Evolutionary conservation across 2,329 filamentous ascomycete genomes (phyloP), one percentile per base, ranked within the genome.

Genomic region (Calonectria pseudoreteaudii): DNA sequence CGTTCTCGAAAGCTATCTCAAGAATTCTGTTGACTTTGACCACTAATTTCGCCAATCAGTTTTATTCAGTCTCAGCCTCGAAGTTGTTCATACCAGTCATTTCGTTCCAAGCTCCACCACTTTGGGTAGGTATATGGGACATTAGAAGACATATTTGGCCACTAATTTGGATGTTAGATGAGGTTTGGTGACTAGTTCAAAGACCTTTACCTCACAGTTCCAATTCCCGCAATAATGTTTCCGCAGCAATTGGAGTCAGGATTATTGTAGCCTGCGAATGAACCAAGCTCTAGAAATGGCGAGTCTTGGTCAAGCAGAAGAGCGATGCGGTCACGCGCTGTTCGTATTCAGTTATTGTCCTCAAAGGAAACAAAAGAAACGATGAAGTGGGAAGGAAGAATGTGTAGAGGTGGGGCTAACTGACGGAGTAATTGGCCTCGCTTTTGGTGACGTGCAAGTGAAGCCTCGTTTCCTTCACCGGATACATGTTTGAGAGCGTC

Each of bases 101-200:
- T 53, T 86, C 85, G 74, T 87, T 87, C 85, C 85, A 86, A 0
- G 85, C 84, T 0, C 85, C 85, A 44, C 85, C 85, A 58, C 83
- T 86, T 52, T 85, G 81, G 2, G 85, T 85, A 2, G 85, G 85
- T 16, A 86, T 86, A 73, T 86, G 85, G 1, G 84, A 84, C 73
- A 86, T 81, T 10, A 86, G 76, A 52, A 86, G 72, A 68, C 84
- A 85, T 36, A 80, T 77, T 20, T 81, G 78, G 7, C 84, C 83
- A 74, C 83, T 85, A 20, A 84, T 80, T 66, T 76, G 56, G 80
- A 34, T 41, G 36, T 53, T 2, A 52, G 44, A 44, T 20, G 28
- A 11, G 7, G 30, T 16, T 49, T 9, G 6, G 6, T 13, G 31
- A 30, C 13, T 2, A 1, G 14, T 28, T 8, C 4, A 3, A 36